phyloP scores from a whole-genome alignment of 495 filamentous ascomycete species.

The Talaromyces wortmannii region DNA sequence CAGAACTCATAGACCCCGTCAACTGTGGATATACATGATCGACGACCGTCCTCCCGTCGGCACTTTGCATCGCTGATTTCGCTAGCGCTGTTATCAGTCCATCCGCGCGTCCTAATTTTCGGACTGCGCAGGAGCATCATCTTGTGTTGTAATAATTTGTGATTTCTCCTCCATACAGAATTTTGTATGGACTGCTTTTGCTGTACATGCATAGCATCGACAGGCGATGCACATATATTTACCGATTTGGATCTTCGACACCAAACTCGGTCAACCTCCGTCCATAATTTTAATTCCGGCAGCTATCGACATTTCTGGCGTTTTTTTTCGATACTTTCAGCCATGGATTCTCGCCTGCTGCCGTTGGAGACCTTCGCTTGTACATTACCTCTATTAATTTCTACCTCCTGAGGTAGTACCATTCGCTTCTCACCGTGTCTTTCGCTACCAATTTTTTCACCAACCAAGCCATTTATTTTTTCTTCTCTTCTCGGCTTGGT shows the following conservation, averaged over 20 bases:
- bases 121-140: background rate
- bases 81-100: constrained; percentile 2
- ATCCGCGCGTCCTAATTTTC: background rate
- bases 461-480: constrained; percentile 25
- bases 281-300: constrained; percentile 42
- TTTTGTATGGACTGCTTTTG: constrained; percentile 1
- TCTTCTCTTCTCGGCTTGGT: constrained; percentile 23
- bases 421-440: constrained; percentile 8
- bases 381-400: constrained; percentile 18
- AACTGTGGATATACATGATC: constrained; percentile 2
- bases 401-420: background rate
- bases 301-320: constrained; percentile 6
- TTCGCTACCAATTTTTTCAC: constrained; percentile 32
- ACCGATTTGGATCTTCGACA: background rate
- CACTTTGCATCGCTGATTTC: constrained; percentile 4
- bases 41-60: constrained; percentile 5
- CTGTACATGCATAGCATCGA: constrained; percentile 7
- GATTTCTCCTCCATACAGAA: background rate
- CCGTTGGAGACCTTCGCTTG: constrained; percentile 38
- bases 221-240: constrained; percentile 4
- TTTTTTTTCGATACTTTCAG: constrained; percentile 9
- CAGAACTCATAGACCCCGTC: background rate
- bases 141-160: background rate
- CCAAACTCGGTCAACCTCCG: constrained; percentile 14
- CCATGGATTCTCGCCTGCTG: constrained; percentile 4